Conservation (phyloP, 2,329 filamentous ascomycete genomes). For the Pseudocercospora fijiensis region DNA sequence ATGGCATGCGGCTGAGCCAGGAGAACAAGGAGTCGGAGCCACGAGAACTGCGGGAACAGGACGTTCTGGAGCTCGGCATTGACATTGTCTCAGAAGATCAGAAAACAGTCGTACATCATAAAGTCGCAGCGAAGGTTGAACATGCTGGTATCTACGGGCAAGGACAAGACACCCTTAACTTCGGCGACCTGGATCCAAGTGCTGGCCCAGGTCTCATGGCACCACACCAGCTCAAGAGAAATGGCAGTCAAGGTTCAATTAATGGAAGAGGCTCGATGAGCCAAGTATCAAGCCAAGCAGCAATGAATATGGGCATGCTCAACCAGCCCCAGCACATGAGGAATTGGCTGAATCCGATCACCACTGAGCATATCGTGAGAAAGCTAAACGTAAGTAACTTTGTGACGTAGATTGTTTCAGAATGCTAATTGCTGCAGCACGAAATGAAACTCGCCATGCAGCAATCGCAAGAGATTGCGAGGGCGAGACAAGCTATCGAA, state of each 20-base stretch:
- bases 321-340: slow-evolving; percentile 73
- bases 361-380: slow-evolving; percentile 92
- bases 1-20: slow-evolving; percentile 81
- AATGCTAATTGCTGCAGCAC: slow-evolving; percentile 54
- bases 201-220: slow-evolving; percentile 68
- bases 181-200: slow-evolving; percentile 81
- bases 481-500: slow-evolving; percentile 78
- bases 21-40: slow-evolving; percentile 97
- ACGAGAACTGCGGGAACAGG: slow-evolving; percentile 85
- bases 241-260: slow-evolving; percentile 52
- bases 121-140: slow-evolving; percentile 94
- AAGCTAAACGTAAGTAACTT: slow-evolving; percentile 67
- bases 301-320: slow-evolving; percentile 57
- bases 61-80: slow-evolving; percentile 91
- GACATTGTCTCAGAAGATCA: slow-evolving; percentile 99
- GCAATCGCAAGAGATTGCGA: slow-evolving; percentile 79
- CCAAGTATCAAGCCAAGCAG: slow-evolving; percentile 50
- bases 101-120: slow-evolving; percentile 97
- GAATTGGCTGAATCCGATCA: slow-evolving; percentile 84
- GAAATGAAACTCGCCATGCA: slow-evolving; percentile 89
- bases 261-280: slow-evolving; percentile 62
- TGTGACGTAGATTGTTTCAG: not conserved
- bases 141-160: slow-evolving; percentile 81
- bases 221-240: slow-evolving; percentile 61
- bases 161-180: slow-evolving; percentile 78